Evolutionary conservation across 1,284 basidiomycete genomes (phyloP).

Genomic region (Ceratobasidium sp.): DNA sequence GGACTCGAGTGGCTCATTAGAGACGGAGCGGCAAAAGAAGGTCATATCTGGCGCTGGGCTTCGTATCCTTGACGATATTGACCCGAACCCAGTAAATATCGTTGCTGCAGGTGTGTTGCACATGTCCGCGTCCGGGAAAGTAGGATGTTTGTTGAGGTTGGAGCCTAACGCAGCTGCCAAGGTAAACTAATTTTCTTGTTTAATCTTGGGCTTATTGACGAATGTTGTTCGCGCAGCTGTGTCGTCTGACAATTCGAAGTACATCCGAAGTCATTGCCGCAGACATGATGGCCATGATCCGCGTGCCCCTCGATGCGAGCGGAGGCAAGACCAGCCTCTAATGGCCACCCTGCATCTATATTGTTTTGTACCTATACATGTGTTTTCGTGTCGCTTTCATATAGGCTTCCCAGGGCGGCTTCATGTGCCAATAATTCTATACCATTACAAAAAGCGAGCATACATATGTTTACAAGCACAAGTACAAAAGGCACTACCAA

Average conservation of each 20-base stretch:
- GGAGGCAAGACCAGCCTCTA: conserved; percentile 33
- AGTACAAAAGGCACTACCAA: background rate
- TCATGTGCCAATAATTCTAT: conserved; percentile 33
- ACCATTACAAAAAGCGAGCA: conserved; percentile 30
- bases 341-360: background rate
- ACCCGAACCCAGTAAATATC: conserved; percentile 85
- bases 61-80: conserved; percentile 78
- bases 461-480: conserved; percentile 4
- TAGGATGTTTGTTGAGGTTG: conserved; percentile 89
- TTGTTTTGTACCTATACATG: conserved; percentile 11
- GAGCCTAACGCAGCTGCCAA: conserved; percentile 97
- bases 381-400: conserved; percentile 8
- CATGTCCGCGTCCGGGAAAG: conserved; percentile 85
- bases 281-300: conserved; percentile 75
- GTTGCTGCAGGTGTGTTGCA: conserved; percentile 94
- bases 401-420: background rate
- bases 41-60: conserved; percentile 80
- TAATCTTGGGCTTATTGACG: background rate
- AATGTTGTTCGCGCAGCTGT: conserved; percentile 63
- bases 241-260: conserved; percentile 91
- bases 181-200: conserved; percentile 55
- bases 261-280: conserved; percentile 91
- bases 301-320: conserved; percentile 49
- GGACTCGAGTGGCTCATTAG: conserved; percentile 70
- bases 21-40: conserved; percentile 73